These are phyloP conservation scores for Vigna nakashimae DNA, from an alignment of 306 rosid species.

Conservation along the genomic window DNA sequence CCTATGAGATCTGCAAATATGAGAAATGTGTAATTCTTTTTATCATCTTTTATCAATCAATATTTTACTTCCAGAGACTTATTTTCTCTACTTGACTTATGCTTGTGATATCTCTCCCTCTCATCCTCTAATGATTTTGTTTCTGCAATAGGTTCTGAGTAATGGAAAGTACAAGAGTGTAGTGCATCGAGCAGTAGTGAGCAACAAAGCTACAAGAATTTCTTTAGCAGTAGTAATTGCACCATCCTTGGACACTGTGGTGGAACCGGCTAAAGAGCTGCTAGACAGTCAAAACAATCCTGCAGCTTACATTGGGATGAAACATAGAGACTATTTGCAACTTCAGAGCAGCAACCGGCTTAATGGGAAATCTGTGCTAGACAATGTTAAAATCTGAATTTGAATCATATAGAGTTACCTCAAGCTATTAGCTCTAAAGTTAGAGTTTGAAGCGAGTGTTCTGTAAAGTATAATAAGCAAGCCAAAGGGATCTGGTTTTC, in stretches of 20 bases:
- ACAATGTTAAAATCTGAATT: slow-evolving; percentile 48
- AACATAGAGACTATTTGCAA: slow-evolving; percentile 48
- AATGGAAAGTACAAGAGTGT: slow-evolving; percentile 66
- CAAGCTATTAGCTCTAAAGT: not conserved
- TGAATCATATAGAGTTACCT: slow-evolving; percentile 25
- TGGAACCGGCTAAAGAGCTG: slow-evolving; percentile 55
- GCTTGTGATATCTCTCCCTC: too few species aligned
- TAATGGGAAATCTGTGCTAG: slow-evolving; percentile 48
- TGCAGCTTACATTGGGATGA: slow-evolving; percentile 53
- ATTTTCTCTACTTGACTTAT: too few species aligned
- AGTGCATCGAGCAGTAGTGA: slow-evolving; percentile 54
- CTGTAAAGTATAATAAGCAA: slow-evolving; percentile 7
- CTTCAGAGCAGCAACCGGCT: slow-evolving; percentile 46
- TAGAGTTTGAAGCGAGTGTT: not conserved
- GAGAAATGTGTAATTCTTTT: too few species aligned
- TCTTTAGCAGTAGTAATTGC: slow-evolving; percentile 55
- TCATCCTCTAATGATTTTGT: not conserved
- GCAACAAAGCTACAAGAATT: slow-evolving; percentile 58
- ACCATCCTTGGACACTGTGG: slow-evolving; percentile 57
- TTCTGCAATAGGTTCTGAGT: slow-evolving; percentile 50
- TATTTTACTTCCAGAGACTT: too few species aligned
- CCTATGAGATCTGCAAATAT: too few species aligned
- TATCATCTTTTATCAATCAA: not conserved
- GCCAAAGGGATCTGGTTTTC: not conserved
- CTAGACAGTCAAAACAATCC: slow-evolving; percentile 43